Base-by-base conservation (phyloP, 805 yeast species). In the Monosporozyma aerobia region DNA sequence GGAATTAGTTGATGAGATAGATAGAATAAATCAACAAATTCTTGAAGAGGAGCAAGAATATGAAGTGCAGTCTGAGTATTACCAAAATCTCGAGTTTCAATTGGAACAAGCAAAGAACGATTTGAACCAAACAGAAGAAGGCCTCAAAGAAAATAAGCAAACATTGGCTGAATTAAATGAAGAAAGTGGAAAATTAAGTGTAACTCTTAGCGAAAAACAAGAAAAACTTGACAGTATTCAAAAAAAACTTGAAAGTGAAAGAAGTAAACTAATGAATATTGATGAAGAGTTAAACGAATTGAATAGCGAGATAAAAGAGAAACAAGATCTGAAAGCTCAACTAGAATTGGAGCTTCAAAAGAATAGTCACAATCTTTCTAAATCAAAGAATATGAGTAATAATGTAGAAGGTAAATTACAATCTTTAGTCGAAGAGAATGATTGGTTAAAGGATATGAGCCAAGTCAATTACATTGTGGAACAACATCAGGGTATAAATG, bases 201-300 rank as follows among this genome's bases (percentile, higher is more conserved):
- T 60, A 0, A 58, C 72, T 1, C 59, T 70, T 7, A 50, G 48
- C 5, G 47, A 53, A 8, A 58, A 59, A 9, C 60, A 68, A 29
- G 23, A 48, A 2, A 65, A 55, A 16, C 53, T 68, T 1, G 60
- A 57, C 0, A 56, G 60, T 2, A 59, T 74, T 1, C 68, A 71
- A 40, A 50, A 48, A 0, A 53, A 61, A 5, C 59, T 72, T 9
- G 55, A 61, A 19, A 62, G 62, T 4, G 76, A 87, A 65, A 80
- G 75, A 59, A 75, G 79, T 10, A 78, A 77, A 53, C 70, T 85
- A 49, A 59, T 81, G 47, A 90, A 90, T 2, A 74, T 88, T 43
- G 83, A 85, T 63, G 94, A 85, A 54, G 97, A 90, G 65, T 72
- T 89, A 43, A 74, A 73, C 29, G 90, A 85, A 53, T 72, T 85